Evolutionary conservation across 2,329 filamentous ascomycete genomes (phyloP), one percentile per base, ranked within the genome.

Genomic region (Karstenula rhodostoma): DNA sequence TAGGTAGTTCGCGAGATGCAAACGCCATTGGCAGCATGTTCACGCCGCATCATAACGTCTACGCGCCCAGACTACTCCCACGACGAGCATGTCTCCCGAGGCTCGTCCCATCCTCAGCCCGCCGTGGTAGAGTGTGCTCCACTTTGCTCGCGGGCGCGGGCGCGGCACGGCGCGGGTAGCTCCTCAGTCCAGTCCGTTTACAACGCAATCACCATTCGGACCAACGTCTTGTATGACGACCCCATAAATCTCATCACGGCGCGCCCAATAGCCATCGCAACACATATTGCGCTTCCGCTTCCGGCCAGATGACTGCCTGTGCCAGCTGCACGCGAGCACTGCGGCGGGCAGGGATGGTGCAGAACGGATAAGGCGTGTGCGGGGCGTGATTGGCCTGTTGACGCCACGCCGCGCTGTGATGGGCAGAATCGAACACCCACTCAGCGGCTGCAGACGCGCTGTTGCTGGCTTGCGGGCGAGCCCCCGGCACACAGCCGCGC

Each of bases 361-460:
- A 47, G 56, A 4, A 3, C 8, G 43, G 29, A 35, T 27, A 15
- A 51, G 47, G 22, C 53, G 23, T 9, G 12, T 48, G 32, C 19
- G 29, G 32, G 23, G 25, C 32, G 35, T 69, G 66, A 73, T 73
- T 72, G 67, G 70, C 61, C 43, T 46, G 60, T 62, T 67, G 61
- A 63, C 62, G 59, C 55, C 59, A 65, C 65, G 58, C 58, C 56
- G 63, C 65, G 61, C 63, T 70, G 72, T 74, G 73, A 75, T 72
- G 57, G 67, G 69, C 63, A 64, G 57, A 64, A 67, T 62, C 61
- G 62, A 66, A 66, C 57, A 69, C 67, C 71, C 72, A 74, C 64
- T 75, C 71, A 73, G 71, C 71, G 70, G 49, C 69, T 70, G 65
- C 67, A 65, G 68, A 64, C 58, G 64, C 62, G 37, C 59, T 27